These are phyloP conservation scores for Vigna trinervia DNA, from an alignment of 306 rosid species.

Conservation along the genomic window DNA sequence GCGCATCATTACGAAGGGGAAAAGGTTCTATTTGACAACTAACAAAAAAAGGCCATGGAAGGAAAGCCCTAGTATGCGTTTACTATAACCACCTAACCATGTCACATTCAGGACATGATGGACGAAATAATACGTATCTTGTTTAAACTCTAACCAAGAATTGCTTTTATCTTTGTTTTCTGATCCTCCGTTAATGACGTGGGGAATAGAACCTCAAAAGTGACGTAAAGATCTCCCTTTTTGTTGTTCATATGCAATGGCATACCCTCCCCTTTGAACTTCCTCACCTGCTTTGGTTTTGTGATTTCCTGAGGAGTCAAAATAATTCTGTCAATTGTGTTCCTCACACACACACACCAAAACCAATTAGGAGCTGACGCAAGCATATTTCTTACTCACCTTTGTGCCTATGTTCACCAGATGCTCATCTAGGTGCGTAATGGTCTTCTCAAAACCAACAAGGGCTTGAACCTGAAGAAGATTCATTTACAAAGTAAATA, in stretches of 20 bases:
- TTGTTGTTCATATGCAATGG: conserved; percentile 86
- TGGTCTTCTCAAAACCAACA: conserved; percentile 87
- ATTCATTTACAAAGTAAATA: conserved; percentile 5
- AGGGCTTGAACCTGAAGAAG: conserved; percentile 89
- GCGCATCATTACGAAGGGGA: conserved; percentile 23
- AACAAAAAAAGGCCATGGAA: conserved; percentile 45
- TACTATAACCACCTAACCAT: conserved; percentile 44
- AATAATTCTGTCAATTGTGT: conserved; percentile 34
- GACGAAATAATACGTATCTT: conserved; percentile 34
- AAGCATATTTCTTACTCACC: conserved; percentile 57
- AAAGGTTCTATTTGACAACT: conserved; percentile 40
- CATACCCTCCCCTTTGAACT: conserved; percentile 98
- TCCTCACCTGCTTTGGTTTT: conserved; percentile 87
- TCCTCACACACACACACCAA: neutral
- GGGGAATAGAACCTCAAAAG: conserved; percentile 90
- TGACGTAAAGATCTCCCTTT: conserved; percentile 87
- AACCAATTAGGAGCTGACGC: conserved; percentile 23
- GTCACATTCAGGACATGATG: conserved; percentile 36
- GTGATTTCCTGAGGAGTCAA: conserved; percentile 76
- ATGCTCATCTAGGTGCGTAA: conserved; percentile 92
- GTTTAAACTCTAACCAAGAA: conserved; percentile 70
- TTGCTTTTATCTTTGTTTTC: conserved; percentile 69
- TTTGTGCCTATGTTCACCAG: conserved; percentile 81
- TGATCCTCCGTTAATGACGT: conserved; percentile 79
- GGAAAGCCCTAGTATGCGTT: conserved; percentile 35